Percentiles rank a stretch among this genome's conserved stretches.
These are phyloP conservation scores for Aspergillus udagawae DNA, from an alignment of 2,329 filamentous ascomycete species.

Conservation along the genomic window DNA sequence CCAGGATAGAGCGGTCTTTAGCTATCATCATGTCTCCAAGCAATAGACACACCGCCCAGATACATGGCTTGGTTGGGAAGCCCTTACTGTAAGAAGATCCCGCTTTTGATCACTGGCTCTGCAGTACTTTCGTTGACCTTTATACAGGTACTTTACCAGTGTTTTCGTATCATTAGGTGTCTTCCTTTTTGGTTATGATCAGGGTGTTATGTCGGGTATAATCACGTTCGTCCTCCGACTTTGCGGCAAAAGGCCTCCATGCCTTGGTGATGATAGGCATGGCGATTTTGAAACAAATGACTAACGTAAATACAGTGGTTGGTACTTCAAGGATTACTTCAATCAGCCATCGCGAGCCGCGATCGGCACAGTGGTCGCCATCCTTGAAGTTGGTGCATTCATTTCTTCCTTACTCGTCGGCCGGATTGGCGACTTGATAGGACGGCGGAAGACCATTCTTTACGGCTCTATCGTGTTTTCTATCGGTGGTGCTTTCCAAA, in stretches of 20 bases:
- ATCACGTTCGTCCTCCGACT: conserved; percentile 52
- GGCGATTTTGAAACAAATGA: neutral
- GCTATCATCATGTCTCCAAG: conserved; percentile 80
- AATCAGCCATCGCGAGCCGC: conserved; percentile 80
- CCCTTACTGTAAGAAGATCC: conserved; percentile 74
- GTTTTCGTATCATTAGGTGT: conserved; percentile 65
- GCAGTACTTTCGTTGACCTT: conserved; percentile 19
- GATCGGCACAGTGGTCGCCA: conserved; percentile 96
- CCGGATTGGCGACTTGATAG: conserved; percentile 85
- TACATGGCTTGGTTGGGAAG: conserved; percentile 93
- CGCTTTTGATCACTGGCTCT: conserved; percentile 2
- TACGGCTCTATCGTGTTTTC: conserved; percentile 90
- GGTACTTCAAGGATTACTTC: conserved; percentile 89
- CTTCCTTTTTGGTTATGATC: conserved; percentile 63
- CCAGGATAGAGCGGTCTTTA: conserved; percentile 65
- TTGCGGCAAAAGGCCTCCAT: neutral
- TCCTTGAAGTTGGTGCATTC: conserved; percentile 89
- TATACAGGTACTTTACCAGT: conserved; percentile 81
- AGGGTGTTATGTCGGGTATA: conserved; percentile 65
- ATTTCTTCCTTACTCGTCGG: conserved; percentile 84
- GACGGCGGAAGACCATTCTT: conserved; percentile 81
- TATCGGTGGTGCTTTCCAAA: conserved; percentile 78
- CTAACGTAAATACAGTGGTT: conserved; percentile 56
- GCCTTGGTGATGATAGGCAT: neutral
- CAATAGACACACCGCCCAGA: conserved; percentile 62